Percentiles rank a stretch among this genome's conserved stretches.
These are phyloP conservation scores for Septoria petroselini DNA, from an alignment of 2,329 filamentous ascomycete genomes.

Conservation along the genomic window DNA sequence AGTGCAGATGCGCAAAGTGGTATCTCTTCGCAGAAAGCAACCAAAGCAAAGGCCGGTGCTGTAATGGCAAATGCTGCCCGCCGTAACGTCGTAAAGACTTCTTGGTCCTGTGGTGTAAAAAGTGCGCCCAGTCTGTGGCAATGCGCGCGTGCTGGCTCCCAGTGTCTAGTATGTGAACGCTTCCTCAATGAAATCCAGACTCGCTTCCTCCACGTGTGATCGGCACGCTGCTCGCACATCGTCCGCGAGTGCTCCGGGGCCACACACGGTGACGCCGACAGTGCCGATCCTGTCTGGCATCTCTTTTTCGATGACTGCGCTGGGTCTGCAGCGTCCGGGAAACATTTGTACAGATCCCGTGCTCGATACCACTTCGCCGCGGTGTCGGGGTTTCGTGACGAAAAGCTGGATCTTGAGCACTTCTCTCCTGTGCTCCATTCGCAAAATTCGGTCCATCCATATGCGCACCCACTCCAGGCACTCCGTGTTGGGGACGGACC, in stretches of 20 bases:
- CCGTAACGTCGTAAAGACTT: conserved; percentile 14
- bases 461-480: conserved; percentile 61
- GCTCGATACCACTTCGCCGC: conserved; percentile 54
- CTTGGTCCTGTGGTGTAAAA: neutral
- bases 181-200: conserved; percentile 63
- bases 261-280: conserved; percentile 61
- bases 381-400: conserved; percentile 58
- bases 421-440: conserved; percentile 57
- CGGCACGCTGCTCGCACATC: conserved; percentile 57
- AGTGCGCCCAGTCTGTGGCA: conserved; percentile 7
- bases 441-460: conserved; percentile 64
- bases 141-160: neutral
- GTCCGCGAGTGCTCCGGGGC: conserved; percentile 61
- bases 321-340: conserved; percentile 56
- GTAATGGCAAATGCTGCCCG: conserved; percentile 13
- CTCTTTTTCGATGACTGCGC: conserved; percentile 57
- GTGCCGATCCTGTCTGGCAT: conserved; percentile 48
- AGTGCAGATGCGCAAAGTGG: conserved; percentile 11
- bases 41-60: conserved; percentile 10
- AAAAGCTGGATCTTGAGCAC: conserved; percentile 61
- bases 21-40: conserved; percentile 13
- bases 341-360: conserved; percentile 61
- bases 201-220: conserved; percentile 50
- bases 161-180: conserved; percentile 51
- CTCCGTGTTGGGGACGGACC: conserved; percentile 73